Conservation (phyloP, 352 stramenopile species). For the Globisporangium abappressorium region DNA sequence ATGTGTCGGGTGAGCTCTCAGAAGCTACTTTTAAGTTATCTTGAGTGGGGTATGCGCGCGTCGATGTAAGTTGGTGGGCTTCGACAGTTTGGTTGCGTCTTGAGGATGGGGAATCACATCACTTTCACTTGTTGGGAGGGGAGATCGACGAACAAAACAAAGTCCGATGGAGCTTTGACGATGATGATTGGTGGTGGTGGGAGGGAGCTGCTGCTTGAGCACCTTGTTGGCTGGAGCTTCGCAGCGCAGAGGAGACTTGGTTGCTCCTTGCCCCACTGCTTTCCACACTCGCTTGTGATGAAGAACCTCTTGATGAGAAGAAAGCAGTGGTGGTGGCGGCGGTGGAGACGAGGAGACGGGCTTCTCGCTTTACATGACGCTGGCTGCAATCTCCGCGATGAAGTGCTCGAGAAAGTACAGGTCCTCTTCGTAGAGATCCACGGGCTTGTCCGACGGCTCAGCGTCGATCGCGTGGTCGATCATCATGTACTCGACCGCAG, state of each 20-base stretch:
- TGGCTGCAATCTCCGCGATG: slow-evolving; percentile 67
- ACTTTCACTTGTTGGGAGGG: not conserved
- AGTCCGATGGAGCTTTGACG: not conserved
- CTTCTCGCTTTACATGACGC: slow-evolving; percentile 20
- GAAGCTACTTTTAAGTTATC: slow-evolving; percentile 8
- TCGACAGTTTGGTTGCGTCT: slow-evolving; percentile 7
- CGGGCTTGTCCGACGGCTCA: slow-evolving; percentile 67
- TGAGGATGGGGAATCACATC: slow-evolving; percentile 5
- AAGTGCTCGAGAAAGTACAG: slow-evolving; percentile 83
- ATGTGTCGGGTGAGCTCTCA: not conserved
- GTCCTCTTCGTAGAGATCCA: slow-evolving; percentile 76
- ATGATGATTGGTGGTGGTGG: not conserved
- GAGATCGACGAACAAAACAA: slow-evolving; percentile 1
- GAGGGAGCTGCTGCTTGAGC: not conserved
- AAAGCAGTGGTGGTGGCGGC: too few species aligned
- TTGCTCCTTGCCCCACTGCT: not conserved
- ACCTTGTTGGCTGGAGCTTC: not conserved
- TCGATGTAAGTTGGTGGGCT: slow-evolving; percentile 9
- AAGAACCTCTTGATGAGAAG: not conserved
- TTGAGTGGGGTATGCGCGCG: not conserved
- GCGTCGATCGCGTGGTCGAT: slow-evolving; percentile 69
- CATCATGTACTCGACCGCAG: slow-evolving; percentile 78
- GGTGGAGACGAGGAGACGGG: not conserved
- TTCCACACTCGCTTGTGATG: not conserved
- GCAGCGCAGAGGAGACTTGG: not conserved